These are phyloP conservation scores for Chaetomidium leptoderma DNA, from an alignment of 495 filamentous ascomycete genomes.

Conservation along the genomic window DNA sequence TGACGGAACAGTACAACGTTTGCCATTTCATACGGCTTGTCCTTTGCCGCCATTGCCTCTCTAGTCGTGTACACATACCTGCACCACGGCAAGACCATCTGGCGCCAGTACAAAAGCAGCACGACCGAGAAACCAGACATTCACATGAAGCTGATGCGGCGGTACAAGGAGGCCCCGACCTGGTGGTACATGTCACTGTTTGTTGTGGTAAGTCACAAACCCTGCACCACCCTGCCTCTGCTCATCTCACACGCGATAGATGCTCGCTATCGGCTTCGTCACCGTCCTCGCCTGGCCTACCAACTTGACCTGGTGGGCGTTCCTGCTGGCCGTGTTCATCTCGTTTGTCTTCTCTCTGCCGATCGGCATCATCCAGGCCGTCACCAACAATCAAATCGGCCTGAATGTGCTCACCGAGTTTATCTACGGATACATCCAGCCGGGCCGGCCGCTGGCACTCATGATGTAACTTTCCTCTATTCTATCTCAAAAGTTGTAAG, in stretches of 20 bases:
- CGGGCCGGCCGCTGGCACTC: conserved; percentile 59
- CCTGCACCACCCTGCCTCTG: not conserved
- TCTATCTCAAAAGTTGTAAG: not conserved
- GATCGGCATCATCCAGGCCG: conserved; percentile 58
- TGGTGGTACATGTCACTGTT: conserved; percentile 56
- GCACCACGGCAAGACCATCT: conserved; percentile 61
- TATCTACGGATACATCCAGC: conserved; percentile 65
- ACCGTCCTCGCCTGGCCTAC: conserved; percentile 62
- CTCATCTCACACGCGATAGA: conserved; percentile 35
- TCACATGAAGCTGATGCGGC: conserved; percentile 57
- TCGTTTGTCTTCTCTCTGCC: conserved; percentile 53
- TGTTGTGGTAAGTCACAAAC: conserved; percentile 33
- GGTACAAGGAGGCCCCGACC: conserved; percentile 55
- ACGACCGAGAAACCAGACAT: conserved; percentile 55
- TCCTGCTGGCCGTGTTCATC: conserved; percentile 59
- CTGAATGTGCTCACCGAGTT: conserved; percentile 69
- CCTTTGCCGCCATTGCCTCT: conserved; percentile 64
- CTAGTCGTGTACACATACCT: conserved; percentile 62
- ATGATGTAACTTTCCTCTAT: conserved; percentile 48
- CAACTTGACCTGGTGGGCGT: conserved; percentile 62
- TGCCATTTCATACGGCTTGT: conserved; percentile 62
- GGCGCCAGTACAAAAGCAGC: conserved; percentile 56
- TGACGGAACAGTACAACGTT: conserved; percentile 51
- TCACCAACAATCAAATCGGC: conserved; percentile 65
- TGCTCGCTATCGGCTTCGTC: conserved; percentile 59